These are phyloP conservation scores for Podila epigama DNA, from an alignment of 192 early-diverging fungal genomes.

Conservation along the genomic window DNA sequence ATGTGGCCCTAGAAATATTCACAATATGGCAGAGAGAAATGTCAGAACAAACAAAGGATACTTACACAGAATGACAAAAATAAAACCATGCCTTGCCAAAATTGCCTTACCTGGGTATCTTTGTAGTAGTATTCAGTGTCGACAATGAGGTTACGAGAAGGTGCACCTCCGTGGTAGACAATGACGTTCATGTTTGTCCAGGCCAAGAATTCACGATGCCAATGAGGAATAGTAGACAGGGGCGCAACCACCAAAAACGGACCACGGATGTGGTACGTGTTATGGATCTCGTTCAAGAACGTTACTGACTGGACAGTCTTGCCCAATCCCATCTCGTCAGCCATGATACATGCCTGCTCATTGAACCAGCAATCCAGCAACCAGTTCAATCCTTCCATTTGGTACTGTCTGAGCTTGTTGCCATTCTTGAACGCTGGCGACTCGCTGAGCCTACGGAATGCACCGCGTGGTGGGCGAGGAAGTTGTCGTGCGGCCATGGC, in stretches of 20 bases:
- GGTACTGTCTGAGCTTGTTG: slow-evolving; percentile 75
- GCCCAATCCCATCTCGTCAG: slow-evolving; percentile 96
- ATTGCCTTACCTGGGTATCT: slow-evolving; percentile 34
- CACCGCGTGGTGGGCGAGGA: slow-evolving; percentile 54
- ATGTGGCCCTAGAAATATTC: slow-evolving; percentile 48
- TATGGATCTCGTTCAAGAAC: slow-evolving; percentile 75
- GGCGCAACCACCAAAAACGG: slow-evolving; percentile 77
- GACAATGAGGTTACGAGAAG: slow-evolving; percentile 76
- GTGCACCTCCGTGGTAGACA: slow-evolving; percentile 67
- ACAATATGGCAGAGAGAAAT: slow-evolving; percentile 5
- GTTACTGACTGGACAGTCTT: slow-evolving; percentile 86
- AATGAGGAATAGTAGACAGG: slow-evolving; percentile 67
- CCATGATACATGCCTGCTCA: slow-evolving; percentile 94
- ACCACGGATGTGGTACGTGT: slow-evolving; percentile 66
- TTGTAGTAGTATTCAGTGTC: slow-evolving; percentile 77
- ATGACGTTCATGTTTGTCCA: slow-evolving; percentile 50
- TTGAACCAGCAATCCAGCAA: slow-evolving; percentile 81
- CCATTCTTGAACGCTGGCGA: slow-evolving; percentile 77
- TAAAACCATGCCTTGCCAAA: background rate
- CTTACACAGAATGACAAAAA: background rate
- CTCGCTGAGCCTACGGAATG: slow-evolving; percentile 62
- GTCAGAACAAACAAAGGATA: background rate
- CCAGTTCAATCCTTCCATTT: slow-evolving; percentile 89
- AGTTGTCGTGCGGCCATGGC: slow-evolving; percentile 54
- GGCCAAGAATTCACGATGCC: slow-evolving; percentile 64